phyloP scores from a whole-genome alignment of 129 eudicot species.

The Tanacetum coccineum region DNA sequence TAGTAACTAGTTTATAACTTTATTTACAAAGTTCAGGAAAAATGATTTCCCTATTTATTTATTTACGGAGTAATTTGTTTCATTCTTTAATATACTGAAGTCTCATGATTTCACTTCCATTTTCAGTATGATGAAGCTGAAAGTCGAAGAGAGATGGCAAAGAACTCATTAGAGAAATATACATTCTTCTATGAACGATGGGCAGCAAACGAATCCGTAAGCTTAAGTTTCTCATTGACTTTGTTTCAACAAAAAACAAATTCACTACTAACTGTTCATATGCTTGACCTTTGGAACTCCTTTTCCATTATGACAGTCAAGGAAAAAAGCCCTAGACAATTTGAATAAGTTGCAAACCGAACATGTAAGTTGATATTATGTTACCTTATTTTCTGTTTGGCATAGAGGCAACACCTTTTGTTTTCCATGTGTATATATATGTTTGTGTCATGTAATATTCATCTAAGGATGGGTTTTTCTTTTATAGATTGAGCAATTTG shows the following conservation, averaged over 20 bases:
- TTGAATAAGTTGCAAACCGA: slow-evolving; percentile 60
- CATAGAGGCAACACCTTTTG: background rate
- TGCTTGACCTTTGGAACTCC: background rate
- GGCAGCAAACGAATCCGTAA: background rate
- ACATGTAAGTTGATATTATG: slow-evolving; percentile 48
- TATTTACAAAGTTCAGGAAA: too few relatives aligned
- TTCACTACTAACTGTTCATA: background rate
- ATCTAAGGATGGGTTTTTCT: background rate
- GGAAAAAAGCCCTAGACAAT: slow-evolving; percentile 18
- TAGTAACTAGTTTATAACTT: too few relatives aligned
- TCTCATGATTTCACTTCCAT: background rate
- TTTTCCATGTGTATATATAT: background rate
- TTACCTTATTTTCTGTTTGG: background rate
- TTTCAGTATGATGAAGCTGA: slow-evolving; percentile 74
- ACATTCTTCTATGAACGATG: slow-evolving; percentile 23
- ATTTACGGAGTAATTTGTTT: too few relatives aligned
- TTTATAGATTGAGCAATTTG: slow-evolving; percentile 51
- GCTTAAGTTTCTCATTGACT: background rate
- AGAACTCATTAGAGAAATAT: slow-evolving; percentile 81
- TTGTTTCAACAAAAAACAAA: background rate
- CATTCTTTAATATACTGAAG: slow-evolving; percentile 13
- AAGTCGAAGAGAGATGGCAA: slow-evolving; percentile 79
- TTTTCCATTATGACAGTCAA: background rate
- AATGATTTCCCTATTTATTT: too few relatives aligned
- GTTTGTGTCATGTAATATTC: background rate